Evolutionary conservation across 345 rosid species (phyloP).

Genomic region (Acer negundo): DNA sequence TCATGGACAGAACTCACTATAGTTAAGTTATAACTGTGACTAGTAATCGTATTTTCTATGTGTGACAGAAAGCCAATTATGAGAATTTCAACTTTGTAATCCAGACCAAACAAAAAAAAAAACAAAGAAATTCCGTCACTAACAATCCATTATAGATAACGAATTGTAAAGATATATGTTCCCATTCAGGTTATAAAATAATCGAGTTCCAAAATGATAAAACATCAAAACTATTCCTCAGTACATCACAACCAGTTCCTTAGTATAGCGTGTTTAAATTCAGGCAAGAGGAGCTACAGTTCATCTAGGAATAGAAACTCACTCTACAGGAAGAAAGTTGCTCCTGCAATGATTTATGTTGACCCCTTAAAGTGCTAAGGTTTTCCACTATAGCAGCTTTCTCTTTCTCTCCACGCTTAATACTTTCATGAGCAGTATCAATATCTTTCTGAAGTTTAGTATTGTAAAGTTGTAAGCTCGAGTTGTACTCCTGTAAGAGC

Average conservation of each 20-base stretch:
- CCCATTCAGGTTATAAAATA: too few species aligned
- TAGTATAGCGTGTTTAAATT: too few species aligned
- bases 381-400: conserved; percentile 72
- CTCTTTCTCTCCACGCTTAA: conserved; percentile 87
- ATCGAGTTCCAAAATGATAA: too few species aligned
- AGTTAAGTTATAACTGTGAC: too few species aligned
- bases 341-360: conserved; percentile 68
- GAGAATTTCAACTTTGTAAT: background rate
- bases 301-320: conserved; percentile 28
- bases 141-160: background rate
- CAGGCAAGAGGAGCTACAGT: background rate
- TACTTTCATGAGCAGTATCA: conserved; percentile 71
- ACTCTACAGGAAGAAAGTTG: conserved; percentile 77
- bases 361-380: conserved; percentile 76
- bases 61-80: background rate
- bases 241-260: too few species aligned
- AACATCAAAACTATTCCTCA: too few species aligned
- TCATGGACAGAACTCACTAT: background rate
- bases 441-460: conserved; percentile 95
- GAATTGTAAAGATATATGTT: background rate
- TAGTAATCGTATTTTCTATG: background rate
- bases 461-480: conserved; percentile 92
- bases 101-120: background rate
- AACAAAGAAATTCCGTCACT: too few species aligned
- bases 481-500: conserved; percentile 88